Conservation (phyloP, 2,329 filamentous ascomycete genomes). For the Cladosporium velox region DNA sequence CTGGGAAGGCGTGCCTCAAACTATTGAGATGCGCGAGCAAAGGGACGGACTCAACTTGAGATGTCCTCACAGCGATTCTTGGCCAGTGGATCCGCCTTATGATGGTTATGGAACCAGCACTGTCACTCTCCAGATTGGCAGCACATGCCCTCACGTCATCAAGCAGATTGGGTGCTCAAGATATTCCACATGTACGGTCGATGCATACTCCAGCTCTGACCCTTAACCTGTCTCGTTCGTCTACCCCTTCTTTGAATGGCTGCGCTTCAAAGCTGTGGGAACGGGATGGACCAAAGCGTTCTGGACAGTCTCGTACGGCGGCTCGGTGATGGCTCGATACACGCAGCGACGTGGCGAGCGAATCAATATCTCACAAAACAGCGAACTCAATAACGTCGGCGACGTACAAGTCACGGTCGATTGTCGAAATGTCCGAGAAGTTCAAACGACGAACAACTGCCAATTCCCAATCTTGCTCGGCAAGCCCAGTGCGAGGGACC, state of each 20-base stretch:
- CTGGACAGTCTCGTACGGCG: neutral
- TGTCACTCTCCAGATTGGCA: neutral
- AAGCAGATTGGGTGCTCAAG: neutral
- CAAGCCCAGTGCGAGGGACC: neutral
- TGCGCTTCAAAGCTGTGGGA: neutral
- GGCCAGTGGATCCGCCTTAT: neutral
- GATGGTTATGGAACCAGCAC: neutral
- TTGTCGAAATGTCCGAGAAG: neutral
- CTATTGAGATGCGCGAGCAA: neutral
- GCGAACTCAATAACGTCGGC: neutral
- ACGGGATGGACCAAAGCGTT: neutral
- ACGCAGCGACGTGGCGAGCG: no score
- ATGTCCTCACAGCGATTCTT: neutral
- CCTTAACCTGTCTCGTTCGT: neutral
- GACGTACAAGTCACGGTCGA: neutral
- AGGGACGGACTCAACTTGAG: neutral
- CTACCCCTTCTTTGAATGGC: neutral
- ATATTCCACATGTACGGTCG: neutral
- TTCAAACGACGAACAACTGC: neutral
- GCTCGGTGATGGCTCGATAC: neutral
- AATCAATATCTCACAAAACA: no score
- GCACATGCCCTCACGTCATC: neutral
- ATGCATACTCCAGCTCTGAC: neutral
- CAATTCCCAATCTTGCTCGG: neutral
- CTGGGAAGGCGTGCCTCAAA: neutral